phyloP scores from a whole-genome alignment of 1,139 yeast genomes.

The Geotrichum australiense region DNA sequence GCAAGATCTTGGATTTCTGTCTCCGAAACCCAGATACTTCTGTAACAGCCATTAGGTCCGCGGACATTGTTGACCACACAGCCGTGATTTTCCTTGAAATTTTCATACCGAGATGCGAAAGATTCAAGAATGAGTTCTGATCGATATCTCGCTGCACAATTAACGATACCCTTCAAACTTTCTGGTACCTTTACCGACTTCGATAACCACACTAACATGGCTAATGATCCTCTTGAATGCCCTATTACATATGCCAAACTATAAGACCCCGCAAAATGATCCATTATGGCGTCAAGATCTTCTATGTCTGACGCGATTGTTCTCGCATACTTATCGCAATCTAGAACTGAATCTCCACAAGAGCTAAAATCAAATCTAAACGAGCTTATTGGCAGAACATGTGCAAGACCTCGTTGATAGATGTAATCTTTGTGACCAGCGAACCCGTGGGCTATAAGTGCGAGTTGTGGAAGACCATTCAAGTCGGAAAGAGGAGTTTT shows the following conservation, averaged over 20 bases:
- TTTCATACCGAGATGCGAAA: conserved; percentile 2
- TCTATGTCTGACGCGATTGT: conserved; percentile 6
- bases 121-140: conserved; percentile 1
- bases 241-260: conserved; percentile 9
- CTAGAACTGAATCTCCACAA: conserved; percentile 15
- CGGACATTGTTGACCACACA: conserved; percentile 7
- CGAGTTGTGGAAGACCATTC: conserved; percentile 3
- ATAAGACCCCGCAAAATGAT: neutral
- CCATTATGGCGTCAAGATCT: conserved; percentile 10
- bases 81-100: conserved; percentile 1
- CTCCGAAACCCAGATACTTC: conserved; percentile 12
- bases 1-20: conserved; percentile 14
- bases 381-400: conserved; percentile 8
- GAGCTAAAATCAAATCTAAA: conserved; percentile 17
- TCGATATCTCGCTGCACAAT: conserved; percentile 16
- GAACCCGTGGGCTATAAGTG: conserved; percentile 17
- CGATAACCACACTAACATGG: conserved; percentile 12
- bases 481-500: neutral
- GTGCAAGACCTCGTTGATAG: conserved; percentile 16
- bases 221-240: conserved; percentile 17
- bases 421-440: conserved; percentile 19
- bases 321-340: neutral
- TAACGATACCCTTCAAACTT: conserved; percentile 5
- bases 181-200: neutral
- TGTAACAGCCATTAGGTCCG: conserved; percentile 7